Evolutionary conservation across 805 yeast genomes (phyloP).

Genomic region (Yarrowia keelungensis): DNA sequence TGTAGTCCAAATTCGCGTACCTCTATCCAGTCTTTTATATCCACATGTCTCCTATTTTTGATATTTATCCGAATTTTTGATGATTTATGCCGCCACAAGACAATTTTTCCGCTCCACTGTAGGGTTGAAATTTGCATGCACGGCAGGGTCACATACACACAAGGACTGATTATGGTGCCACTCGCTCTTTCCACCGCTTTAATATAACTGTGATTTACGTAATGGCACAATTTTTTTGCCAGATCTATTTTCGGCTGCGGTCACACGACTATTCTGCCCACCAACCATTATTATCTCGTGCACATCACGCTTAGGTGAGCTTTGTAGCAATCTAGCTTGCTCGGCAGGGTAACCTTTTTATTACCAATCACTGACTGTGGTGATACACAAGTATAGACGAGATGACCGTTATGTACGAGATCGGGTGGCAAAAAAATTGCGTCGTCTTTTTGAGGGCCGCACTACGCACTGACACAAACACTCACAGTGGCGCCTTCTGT

Average conservation of each 20-base stretch:
- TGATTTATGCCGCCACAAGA: too few species aligned
- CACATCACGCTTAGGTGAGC: background rate
- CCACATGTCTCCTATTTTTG: background rate
- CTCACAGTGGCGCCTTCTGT: background rate
- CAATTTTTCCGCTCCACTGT: too few species aligned
- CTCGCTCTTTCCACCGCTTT: background rate
- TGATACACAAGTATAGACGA: too few species aligned
- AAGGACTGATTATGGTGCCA: background rate
- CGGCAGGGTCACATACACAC: too few species aligned
- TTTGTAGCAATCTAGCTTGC: slow-evolving; percentile 4
- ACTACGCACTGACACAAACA: background rate
- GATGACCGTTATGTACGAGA: too few species aligned
- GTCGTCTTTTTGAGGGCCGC: too few species aligned
- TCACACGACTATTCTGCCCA: background rate
- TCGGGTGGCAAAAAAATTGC: background rate
- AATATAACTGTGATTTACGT: too few species aligned
- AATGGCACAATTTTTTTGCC: background rate
- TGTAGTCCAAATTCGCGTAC: too few species aligned
- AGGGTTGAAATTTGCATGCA: too few species aligned
- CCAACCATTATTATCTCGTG: background rate
- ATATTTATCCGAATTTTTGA: too few species aligned
- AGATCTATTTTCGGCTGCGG: background rate
- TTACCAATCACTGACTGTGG: too few species aligned
- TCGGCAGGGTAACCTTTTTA: background rate
- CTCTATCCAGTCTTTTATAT: too few species aligned